Base-by-base conservation (phyloP, 805 yeast species). In the Kluyveromyces siamensis region DNA sequence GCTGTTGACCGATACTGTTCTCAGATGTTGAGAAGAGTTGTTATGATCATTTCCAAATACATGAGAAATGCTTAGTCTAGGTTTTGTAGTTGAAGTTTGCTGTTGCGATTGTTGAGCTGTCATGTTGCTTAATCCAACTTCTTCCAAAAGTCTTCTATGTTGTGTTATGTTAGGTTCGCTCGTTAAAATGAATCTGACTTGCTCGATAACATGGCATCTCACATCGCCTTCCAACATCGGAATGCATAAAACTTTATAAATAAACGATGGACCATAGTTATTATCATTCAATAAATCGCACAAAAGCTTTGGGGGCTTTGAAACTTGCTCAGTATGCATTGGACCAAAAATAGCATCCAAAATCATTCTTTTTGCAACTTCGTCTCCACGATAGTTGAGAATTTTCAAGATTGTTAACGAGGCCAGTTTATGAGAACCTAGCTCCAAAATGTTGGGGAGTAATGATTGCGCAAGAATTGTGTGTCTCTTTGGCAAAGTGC, bases 91-190 rank as follows among this genome's bases (percentile, higher is more conserved):
- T 37, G 48, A 13, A 52, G 37, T 40, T 36, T 50, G 10, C 48
- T 25, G n/a, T 60, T 46, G 18, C 19, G 27, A n/a, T 27, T 35
- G 46, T 16, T 18, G 36, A n/a, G 10, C 39, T 41, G 44, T 39
- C 2, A 21, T 36, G 14, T 14, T 44, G 43, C 65, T 68, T 46
- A 90, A 70, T 2, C 97, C 97, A 52, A 89, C 91, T 65, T 91
- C 98, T 56, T 91, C 98, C 76, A 90, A 77, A 49, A 93, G 72
- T 54, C 95, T 80, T 61, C 87, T 86, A 66, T 87, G 87, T 36
- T 84, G 86, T 62, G 86, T 95, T n/a, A 63, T 55, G 37, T 83
- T 73, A 50, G 78, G 79, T 57, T 77, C 65, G 44, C 83, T 84
- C 40, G 80, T 67, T 49, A 90, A 69, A 7, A 82, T 77, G 42